Evolutionary conservation across 768 basidiomycete genomes (phyloP).

Genomic region (Rhizopogon vinicolor): DNA sequence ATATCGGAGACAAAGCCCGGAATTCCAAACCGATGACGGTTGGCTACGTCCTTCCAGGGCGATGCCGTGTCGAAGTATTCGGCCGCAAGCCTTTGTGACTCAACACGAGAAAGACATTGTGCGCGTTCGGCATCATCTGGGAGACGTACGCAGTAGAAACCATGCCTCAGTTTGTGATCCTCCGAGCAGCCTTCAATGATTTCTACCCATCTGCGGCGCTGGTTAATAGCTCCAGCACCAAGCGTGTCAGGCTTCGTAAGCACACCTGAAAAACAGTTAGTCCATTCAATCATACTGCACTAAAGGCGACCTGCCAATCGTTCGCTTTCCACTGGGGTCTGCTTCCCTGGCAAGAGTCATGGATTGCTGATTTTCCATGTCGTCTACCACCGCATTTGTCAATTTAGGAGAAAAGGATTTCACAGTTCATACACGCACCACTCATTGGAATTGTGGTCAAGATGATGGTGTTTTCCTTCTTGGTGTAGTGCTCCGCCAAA

Average conservation of each 20-base stretch:
- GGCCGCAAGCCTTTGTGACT: slow-evolving; percentile 31
- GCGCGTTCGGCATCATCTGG: slow-evolving; percentile 33
- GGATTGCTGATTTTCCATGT: slow-evolving; percentile 57
- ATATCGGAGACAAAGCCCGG: slow-evolving; percentile 29
- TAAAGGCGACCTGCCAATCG: slow-evolving; percentile 37
- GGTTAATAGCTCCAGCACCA: slow-evolving; percentile 28
- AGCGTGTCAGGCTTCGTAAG: slow-evolving; percentile 54
- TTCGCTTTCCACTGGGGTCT: slow-evolving; percentile 44
- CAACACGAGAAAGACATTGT: slow-evolving; percentile 21
- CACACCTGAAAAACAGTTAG: slow-evolving; percentile 33
- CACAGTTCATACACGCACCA: slow-evolving; percentile 24
- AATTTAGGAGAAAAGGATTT: neutral
- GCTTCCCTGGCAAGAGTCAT: slow-evolving; percentile 39
- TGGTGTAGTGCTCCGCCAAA: slow-evolving; percentile 45
- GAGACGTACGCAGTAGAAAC: slow-evolving; percentile 42
- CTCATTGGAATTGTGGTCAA: slow-evolving; percentile 52
- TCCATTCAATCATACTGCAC: neutral
- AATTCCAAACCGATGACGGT: slow-evolving; percentile 31
- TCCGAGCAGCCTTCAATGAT: slow-evolving; percentile 31
- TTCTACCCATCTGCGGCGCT: slow-evolving; percentile 37
- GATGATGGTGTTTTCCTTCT: slow-evolving; percentile 45
- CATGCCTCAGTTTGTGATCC: slow-evolving; percentile 31
- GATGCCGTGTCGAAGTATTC: slow-evolving; percentile 28
- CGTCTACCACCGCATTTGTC: slow-evolving; percentile 31
- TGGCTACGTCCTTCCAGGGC: slow-evolving; percentile 31